Conservation (phyloP, 306 rosid genomes). For the Senna siamea region DNA sequence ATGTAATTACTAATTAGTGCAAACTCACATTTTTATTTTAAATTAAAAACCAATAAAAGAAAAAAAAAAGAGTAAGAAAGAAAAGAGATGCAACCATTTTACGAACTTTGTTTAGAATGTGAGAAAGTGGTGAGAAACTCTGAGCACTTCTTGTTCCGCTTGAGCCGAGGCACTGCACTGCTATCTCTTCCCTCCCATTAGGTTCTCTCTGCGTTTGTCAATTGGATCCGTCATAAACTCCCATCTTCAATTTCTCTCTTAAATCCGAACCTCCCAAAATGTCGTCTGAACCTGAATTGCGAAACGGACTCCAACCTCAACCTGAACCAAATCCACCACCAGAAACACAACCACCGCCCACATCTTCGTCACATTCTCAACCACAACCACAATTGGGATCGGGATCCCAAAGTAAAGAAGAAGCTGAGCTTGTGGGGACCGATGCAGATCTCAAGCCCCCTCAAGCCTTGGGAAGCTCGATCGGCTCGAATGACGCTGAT, state of each 20-base stretch:
- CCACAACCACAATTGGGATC: conserved; percentile 19
- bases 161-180: background rate
- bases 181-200: background rate
- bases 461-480: conserved; percentile 30
- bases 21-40: too few species aligned
- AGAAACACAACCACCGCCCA: conserved; percentile 10
- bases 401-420: conserved; percentile 28
- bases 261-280: conserved; percentile 25
- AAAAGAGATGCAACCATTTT: background rate
- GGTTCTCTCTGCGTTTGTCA: background rate
- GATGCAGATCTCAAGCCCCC: conserved; percentile 40
- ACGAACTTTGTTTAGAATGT: background rate
- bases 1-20: too few species aligned
- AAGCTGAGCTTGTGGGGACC: conserved; percentile 38
- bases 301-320: conserved; percentile 14
- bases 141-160: background rate
- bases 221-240: background rate
- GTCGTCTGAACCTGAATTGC: conserved; percentile 44
- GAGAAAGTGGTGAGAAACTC: background rate
- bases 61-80: too few species aligned
- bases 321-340: background rate
- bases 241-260: background rate
- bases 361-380: conserved; percentile 11
- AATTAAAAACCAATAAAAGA: background rate
- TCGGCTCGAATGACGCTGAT: conserved; percentile 36